These are phyloP conservation scores for Xylariaceae sp. DNA, from an alignment of 2,329 filamentous ascomycete genomes.

Conservation along the genomic window DNA sequence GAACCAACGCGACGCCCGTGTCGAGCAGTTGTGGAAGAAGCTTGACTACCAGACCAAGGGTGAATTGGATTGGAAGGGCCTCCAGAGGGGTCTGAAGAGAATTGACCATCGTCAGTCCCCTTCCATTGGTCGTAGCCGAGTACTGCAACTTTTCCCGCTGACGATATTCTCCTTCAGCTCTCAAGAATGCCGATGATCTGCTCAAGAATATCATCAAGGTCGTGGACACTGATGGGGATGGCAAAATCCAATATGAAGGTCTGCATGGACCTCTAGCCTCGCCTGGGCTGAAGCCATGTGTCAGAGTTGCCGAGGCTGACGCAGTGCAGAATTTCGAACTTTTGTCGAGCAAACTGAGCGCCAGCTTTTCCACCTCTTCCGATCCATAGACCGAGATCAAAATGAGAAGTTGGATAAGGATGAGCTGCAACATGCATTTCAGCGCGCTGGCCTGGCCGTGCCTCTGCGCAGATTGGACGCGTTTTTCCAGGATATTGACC, in stretches of 20 bases:
- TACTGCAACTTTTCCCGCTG: background rate
- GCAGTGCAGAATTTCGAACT: conserved; percentile 69
- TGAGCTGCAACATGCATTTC: conserved; percentile 79
- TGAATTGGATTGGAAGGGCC: conserved; percentile 75
- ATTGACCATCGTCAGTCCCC: conserved; percentile 80
- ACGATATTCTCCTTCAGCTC: conserved; percentile 34
- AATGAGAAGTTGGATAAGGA: conserved; percentile 82
- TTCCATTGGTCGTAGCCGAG: background rate
- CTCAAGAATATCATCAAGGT: conserved; percentile 74
- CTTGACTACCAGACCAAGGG: conserved; percentile 74
- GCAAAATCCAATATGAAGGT: conserved; percentile 89
- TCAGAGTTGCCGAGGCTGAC: conserved; percentile 5
- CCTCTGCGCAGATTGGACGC: conserved; percentile 71
- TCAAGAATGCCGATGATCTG: conserved; percentile 90
- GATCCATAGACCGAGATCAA: conserved; percentile 77
- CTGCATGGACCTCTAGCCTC: conserved; percentile 26
- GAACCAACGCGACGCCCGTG: conserved; percentile 73
- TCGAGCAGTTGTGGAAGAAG: conserved; percentile 78
- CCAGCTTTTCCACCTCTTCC: conserved; percentile 77
- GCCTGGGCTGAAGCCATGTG: too few species aligned
- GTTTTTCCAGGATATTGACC: conserved; percentile 88
- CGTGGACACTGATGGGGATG: conserved; percentile 84
- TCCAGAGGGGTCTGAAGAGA: conserved; percentile 79
- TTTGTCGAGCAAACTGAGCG: conserved; percentile 87
- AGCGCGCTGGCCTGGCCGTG: conserved; percentile 72